Percentiles rank a stretch among this genome's conserved stretches.
Conservation (phyloP, 768 basidiomycete species). For the Lactarius indigo region DNA sequence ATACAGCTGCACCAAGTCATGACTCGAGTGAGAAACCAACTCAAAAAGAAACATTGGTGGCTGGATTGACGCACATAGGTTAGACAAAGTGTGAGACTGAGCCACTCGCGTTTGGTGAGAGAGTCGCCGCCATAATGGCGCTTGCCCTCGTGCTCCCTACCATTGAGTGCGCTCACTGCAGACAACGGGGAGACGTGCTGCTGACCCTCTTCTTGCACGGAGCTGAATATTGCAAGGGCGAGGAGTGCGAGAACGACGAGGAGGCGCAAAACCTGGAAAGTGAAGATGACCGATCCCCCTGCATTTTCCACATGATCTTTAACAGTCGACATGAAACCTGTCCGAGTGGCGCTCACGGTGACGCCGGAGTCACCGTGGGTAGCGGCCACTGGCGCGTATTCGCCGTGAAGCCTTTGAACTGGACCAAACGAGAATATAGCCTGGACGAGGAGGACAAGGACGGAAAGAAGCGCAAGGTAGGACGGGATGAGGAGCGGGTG, state of each 20-base stretch:
- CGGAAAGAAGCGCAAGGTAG: slow-evolving; percentile 10
- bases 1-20: slow-evolving; percentile 21
- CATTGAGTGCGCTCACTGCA: slow-evolving; percentile 20
- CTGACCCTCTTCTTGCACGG: slow-evolving; percentile 33
- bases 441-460: slow-evolving; percentile 3
- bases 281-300: slow-evolving; percentile 47
- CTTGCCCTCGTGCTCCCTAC: slow-evolving; percentile 29
- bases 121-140: background rate
- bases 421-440: background rate
- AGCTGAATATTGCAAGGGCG: slow-evolving; percentile 44
- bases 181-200: background rate
- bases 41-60: background rate
- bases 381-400: background rate
- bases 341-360: background rate
- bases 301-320: slow-evolving; percentile 38
- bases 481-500: slow-evolving; percentile 20
- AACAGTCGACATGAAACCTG: slow-evolving; percentile 16
- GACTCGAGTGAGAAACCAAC: background rate
- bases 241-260: slow-evolving; percentile 46
- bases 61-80: slow-evolving; percentile 33
- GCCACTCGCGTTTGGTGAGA: slow-evolving; percentile 18
- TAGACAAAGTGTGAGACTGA: slow-evolving; percentile 25
- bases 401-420: background rate
- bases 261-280: slow-evolving; percentile 45
- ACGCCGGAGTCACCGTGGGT: background rate